Base-by-base conservation (phyloP, 148 eudicot genomes). In the Rhododendron mucronatum region DNA sequence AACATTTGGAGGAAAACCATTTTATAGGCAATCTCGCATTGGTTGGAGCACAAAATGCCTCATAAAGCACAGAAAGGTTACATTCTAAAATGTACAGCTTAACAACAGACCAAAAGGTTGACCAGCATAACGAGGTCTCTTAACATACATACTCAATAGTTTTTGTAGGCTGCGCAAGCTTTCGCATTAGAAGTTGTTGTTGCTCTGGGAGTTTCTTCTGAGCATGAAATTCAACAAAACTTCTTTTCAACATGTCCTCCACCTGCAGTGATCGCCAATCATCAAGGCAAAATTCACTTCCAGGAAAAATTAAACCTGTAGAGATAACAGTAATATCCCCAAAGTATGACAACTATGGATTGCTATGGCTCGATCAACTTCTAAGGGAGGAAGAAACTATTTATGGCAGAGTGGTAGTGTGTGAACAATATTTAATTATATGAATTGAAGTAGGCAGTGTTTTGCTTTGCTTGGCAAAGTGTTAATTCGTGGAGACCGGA, bases 171-270 rank as follows among this genome's bases (percentile, higher is more conserved):
- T 93, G 99, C 59, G 99, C 96, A 90, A 94, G 98, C 90, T 93
- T 97, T 85, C 89, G 89, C 98, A 95, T 91, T 16, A 97, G 88
- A 80, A 93, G 93, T 86, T 93, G 95, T 87, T 97, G 94, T 85
- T 91, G 87, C 92, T 97, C 99, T 76, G 99, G 99, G 85, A 97
- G 96, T 83, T 92, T 95, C 92, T 93, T 94, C 92, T 97, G 99
- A 83, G 99, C 90, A 93, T 95, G 98, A 91, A 97, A 97, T 91
- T 97, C 99, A 82, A 98, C 99, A 91, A 97, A 97, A 90, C 99
- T 97, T 93, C 99, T 93, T 92, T 97, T 97, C 87, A 97, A 87
- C 99, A 97, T 97, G 93, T 97, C 99, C 88, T 97, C 99, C 45
- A 97, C 95, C 99, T 97, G 91, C 85, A 91, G 82, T 35, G 39